phyloP scores from a whole-genome alignment of 140 eudicot species.

The Stevia rebaudiana region DNA sequence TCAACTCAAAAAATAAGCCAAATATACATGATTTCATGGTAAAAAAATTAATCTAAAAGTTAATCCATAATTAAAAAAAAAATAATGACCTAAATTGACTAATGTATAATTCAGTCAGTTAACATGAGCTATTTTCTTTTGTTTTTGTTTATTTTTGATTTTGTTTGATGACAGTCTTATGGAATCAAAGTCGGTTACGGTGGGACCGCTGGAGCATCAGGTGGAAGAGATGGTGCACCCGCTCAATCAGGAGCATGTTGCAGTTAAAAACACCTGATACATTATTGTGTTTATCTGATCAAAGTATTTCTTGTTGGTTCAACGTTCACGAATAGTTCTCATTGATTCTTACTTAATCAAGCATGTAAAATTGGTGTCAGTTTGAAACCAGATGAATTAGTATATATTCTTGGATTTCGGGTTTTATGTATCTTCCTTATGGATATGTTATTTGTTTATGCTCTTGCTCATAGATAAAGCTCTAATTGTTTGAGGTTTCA shows the following conservation, averaged over 20 bases:
- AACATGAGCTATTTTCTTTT: background rate
- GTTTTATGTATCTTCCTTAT: slow-evolving; percentile 8
- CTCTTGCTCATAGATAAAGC: too few species aligned
- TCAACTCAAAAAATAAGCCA: too few species aligned
- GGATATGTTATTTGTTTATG: slow-evolving; percentile 7
- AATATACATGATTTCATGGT: too few species aligned
- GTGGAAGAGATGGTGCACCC: slow-evolving; percentile 61
- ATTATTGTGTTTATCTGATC: slow-evolving; percentile 16
- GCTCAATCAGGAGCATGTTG: slow-evolving; percentile 79
- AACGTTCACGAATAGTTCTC: slow-evolving; percentile 14
- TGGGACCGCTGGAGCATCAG: slow-evolving; percentile 54
- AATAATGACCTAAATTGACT: too few species aligned
- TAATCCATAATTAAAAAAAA: too few species aligned
- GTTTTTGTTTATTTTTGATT: background rate
- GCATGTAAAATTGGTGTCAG: slow-evolving; percentile 33
- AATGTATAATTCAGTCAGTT: background rate
- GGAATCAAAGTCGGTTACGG: slow-evolving; percentile 89
- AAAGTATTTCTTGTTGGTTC: background rate
- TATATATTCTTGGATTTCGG: slow-evolving; percentile 18
- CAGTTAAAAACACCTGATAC: slow-evolving; percentile 32
- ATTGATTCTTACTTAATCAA: slow-evolving; percentile 9
- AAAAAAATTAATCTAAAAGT: too few species aligned
- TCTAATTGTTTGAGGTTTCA: too few species aligned
- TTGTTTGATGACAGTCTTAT: slow-evolving; percentile 45
- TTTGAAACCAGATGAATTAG: slow-evolving; percentile 19